These are phyloP conservation scores for Corinectria fuckeliana DNA, from an alignment of 2,329 filamentous ascomycete species.

Conservation along the genomic window DNA sequence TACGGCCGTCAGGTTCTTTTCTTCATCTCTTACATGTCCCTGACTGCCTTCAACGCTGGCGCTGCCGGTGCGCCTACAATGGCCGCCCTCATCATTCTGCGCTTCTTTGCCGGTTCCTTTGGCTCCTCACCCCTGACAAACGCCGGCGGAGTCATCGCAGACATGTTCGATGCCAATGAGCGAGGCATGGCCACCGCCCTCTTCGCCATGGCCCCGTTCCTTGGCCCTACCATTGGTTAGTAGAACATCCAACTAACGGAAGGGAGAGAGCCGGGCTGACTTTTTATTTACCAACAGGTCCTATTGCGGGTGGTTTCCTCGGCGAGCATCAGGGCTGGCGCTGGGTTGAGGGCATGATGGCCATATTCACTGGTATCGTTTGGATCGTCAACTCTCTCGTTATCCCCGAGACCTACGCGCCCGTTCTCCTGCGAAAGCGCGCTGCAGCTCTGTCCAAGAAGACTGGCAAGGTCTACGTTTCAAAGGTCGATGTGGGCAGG, in stretches of 20 bases:
- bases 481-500: constrained; percentile 53
- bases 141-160: constrained; percentile 67
- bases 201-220: constrained; percentile 68
- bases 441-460: constrained; percentile 56
- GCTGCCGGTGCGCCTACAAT: constrained; percentile 64
- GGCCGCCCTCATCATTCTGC: constrained; percentile 66
- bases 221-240: constrained; percentile 63
- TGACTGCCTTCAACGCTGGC: constrained; percentile 68
- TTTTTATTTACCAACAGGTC: constrained; percentile 49
- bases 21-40: constrained; percentile 61
- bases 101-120: constrained; percentile 72
- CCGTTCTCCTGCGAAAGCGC: constrained; percentile 60
- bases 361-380: constrained; percentile 65
- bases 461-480: constrained; percentile 63
- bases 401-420: constrained; percentile 67
- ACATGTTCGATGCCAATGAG: constrained; percentile 63
- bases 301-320: constrained; percentile 68
- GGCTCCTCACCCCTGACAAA: constrained; percentile 69
- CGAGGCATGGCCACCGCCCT: constrained; percentile 64
- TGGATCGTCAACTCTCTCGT: constrained; percentile 60
- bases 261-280: not conserved
- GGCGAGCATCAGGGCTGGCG: constrained; percentile 66
- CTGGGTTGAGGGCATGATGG: constrained; percentile 69
- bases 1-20: constrained; percentile 67
- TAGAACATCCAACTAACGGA: not conserved